Percentiles rank a stretch among this genome's conserved stretches.
Conservation (phyloP, 371 early-diverging fungal species). For the Apophysomyces elegans region DNA sequence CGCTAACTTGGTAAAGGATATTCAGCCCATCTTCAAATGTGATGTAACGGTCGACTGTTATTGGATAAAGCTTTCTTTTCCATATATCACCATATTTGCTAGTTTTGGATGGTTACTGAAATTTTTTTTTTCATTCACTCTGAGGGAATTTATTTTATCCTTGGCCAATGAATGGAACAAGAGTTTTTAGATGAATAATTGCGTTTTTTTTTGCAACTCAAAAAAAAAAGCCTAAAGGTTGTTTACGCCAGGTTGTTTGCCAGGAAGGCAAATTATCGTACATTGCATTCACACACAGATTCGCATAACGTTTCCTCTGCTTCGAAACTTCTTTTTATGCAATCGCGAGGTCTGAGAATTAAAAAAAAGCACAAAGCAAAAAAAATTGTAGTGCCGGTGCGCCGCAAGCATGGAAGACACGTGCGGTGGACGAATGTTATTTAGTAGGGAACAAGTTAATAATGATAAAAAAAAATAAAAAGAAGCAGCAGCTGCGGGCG, state of each 20-base stretch:
- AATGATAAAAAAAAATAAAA: slow-evolving; percentile 1
- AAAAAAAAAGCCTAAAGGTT: neutral
- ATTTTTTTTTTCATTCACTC: neutral
- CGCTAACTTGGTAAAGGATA: slow-evolving; percentile 9
- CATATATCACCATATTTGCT: slow-evolving; percentile 6
- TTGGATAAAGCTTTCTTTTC: neutral
- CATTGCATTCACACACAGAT: slow-evolving; percentile 6
- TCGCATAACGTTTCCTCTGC: slow-evolving; percentile 7
- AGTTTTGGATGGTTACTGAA: neutral
- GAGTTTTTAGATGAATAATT: neutral
- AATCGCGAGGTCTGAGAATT: neutral
- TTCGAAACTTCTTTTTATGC: slow-evolving; percentile 7
- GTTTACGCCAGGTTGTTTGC: neutral
- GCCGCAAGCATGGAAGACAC: slow-evolving; percentile 3
- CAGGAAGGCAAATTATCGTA: neutral
- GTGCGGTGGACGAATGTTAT: slow-evolving; percentile 11
- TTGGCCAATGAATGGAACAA: slow-evolving; percentile 4
- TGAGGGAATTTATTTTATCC: neutral
- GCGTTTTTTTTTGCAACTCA: neutral
- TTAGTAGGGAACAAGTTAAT: slow-evolving; percentile 4
- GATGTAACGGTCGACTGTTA: slow-evolving; percentile 3
- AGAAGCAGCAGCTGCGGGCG: slow-evolving; percentile 1
- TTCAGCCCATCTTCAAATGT: neutral
- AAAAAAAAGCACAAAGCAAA: neutral
- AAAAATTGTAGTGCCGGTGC: neutral